Evolutionary conservation across 164 flowering plant genomes (phyloP).

Genomic region (Macadamia tetraphylla): DNA sequence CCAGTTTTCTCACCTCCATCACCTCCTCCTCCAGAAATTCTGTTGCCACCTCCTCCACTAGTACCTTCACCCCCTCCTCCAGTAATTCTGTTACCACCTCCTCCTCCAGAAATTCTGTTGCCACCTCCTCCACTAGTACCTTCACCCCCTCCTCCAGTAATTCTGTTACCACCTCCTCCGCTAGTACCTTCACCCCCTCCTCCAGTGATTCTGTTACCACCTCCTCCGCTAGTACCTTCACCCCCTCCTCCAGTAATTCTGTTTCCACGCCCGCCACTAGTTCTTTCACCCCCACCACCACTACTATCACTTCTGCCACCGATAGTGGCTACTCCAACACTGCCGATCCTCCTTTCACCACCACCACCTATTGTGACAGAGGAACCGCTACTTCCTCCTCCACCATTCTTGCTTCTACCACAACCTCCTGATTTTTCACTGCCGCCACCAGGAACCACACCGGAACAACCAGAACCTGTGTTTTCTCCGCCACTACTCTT

Average conservation of each 20-base stretch:
- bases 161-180: background rate
- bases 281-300: background rate
- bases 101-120: background rate
- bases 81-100: slow-evolving; percentile 2
- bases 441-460: background rate
- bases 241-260: slow-evolving; percentile 1
- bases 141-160: slow-evolving; percentile 1
- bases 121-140: slow-evolving; percentile 1
- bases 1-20: slow-evolving; percentile 14
- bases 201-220: background rate
- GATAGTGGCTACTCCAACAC: no score
- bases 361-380: no score
- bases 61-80: slow-evolving; percentile 9
- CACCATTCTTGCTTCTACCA: background rate
- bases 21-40: background rate
- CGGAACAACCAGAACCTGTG: no score
- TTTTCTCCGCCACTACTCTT: no score
- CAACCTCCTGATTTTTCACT: background rate
- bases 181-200: slow-evolving; percentile 9
- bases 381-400: background rate
- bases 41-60: background rate
- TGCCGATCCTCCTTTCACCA: no score
- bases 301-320: background rate
- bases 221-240: background rate
- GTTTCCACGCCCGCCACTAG: background rate